Evolutionary conservation across 2,329 filamentous ascomycete species (phyloP), one percentile per base, ranked within the genome.

Genomic region (Harringtonia lauricola): DNA sequence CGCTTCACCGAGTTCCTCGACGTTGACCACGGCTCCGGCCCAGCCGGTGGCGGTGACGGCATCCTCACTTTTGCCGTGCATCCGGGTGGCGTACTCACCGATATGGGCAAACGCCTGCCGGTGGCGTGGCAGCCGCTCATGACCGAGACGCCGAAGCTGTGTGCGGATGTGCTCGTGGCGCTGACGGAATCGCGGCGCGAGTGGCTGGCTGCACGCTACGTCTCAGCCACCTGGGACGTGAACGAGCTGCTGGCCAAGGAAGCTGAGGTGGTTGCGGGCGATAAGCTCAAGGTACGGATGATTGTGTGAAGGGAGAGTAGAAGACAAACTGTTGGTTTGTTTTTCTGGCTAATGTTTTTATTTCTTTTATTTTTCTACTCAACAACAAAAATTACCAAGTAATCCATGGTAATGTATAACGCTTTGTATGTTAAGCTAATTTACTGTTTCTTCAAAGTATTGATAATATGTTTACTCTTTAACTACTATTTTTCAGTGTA

Each of bases 41-140:
- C 51, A 8, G 56, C 60, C 12, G 28, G 28, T 30, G 28, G n/a
- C n/a, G n/a, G n/a, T n/a, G 52, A 68, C 37, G 65, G 65, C 0
- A 48, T 71, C 1, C 51, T 71, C 10, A 60, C 60, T n/a, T 60
- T 61, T 34, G 52, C 59, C 3, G 43, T 71, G 4, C 67, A 73
- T 51, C 70, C 70, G 1, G 71, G 70, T 3, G 62, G 59, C 14
- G 60, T 69, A 2, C 55, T 54, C 50, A 73, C 69, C 0, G 65
- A 67, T 24, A 55, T 72, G 43, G 59, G 63, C 3, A 35, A 36
- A 12, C 54, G 55, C 2, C 57, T 66, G 57, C 63, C 63, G 1
- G 34, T 56, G n/a, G n/a, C n/a, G n/a, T 18, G 31, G 53, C 6
- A 26, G 44, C 6, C 49, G 43, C 13, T 34, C 6, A 44, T 56